phyloP scores from a whole-genome alignment of 768 basidiomycete genomes.

The Leccinum arenicola region DNA sequence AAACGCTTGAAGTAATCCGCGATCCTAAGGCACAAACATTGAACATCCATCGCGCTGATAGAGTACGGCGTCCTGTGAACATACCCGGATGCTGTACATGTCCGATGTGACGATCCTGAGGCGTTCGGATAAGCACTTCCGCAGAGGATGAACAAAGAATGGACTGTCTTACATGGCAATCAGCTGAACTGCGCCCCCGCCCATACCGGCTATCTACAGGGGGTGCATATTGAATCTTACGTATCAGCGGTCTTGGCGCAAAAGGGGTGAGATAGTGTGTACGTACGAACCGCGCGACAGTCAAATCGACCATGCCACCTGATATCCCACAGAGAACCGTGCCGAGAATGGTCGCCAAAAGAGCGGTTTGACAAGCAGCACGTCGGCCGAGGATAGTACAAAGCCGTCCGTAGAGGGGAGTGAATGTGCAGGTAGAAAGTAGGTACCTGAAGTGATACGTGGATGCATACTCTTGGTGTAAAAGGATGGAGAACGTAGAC shows the following conservation, averaged over 20 bases:
- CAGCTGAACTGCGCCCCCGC: constrained; percentile 20
- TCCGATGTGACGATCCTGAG: constrained; percentile 24
- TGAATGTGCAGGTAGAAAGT: constrained; percentile 76
- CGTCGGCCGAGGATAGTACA: constrained; percentile 71
- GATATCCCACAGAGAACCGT: constrained; percentile 67
- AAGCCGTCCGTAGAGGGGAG: constrained; percentile 74
- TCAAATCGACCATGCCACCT: constrained; percentile 62
- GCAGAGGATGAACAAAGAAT: not conserved
- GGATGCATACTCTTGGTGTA: not conserved
- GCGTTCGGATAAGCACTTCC: not conserved
- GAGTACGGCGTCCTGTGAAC: not conserved
- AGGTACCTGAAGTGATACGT: constrained; percentile 40
- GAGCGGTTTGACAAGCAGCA: constrained; percentile 62
- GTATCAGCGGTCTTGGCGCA: not conserved
- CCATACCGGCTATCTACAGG: constrained; percentile 22
- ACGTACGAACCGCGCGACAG: constrained; percentile 66
- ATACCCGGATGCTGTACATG: constrained; percentile 19
- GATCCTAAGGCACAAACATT: not conserved
- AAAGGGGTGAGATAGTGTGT: not conserved
- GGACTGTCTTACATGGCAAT: constrained; percentile 17
- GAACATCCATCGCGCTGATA: not conserved
- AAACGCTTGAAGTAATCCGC: constrained; percentile 43
- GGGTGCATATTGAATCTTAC: not conserved
- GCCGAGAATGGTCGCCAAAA: constrained; percentile 58
- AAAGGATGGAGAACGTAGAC: not conserved